Evolutionary conservation across 2,329 filamentous ascomycete species (phyloP).

Genomic region (Exophiala spinifera): DNA sequence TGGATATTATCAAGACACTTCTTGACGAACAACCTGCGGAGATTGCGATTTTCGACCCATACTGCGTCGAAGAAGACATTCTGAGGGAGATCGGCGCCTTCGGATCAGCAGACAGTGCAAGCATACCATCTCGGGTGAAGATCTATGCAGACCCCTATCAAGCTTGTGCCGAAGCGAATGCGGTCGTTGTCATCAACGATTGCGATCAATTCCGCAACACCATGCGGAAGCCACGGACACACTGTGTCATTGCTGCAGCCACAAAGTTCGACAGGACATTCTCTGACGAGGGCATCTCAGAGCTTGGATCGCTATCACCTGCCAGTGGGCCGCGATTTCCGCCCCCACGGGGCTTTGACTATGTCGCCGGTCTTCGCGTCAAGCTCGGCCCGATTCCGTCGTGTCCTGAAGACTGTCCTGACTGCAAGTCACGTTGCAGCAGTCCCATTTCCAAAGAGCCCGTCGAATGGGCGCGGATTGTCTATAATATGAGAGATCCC

Average conservation of each 20-base stretch:
- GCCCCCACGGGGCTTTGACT: slow-evolving; percentile 3
- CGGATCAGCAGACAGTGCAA: slow-evolving; percentile 26
- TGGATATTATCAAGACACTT: slow-evolving; percentile 65
- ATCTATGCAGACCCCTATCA: slow-evolving; percentile 44
- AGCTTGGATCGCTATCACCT: background rate
- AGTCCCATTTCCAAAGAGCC: slow-evolving; percentile 28
- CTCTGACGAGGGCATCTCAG: background rate
- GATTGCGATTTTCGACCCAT: slow-evolving; percentile 67
- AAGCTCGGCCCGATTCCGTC: slow-evolving; percentile 2
- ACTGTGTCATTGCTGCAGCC: background rate
- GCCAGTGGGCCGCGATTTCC: background rate
- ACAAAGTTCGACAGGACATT: background rate
- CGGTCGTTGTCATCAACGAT: slow-evolving; percentile 52
- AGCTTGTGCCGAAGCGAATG: slow-evolving; percentile 46
- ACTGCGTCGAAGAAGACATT: slow-evolving; percentile 41
- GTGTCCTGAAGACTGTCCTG: slow-evolving; percentile 23
- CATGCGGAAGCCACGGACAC: background rate
- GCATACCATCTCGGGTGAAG: slow-evolving; percentile 32
- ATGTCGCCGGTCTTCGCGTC: slow-evolving; percentile 8
- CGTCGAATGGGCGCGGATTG: slow-evolving; percentile 48
- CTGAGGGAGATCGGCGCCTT: slow-evolving; percentile 37
- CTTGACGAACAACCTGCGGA: slow-evolving; percentile 62
- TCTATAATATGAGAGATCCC: slow-evolving; percentile 45
- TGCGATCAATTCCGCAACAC: slow-evolving; percentile 51
- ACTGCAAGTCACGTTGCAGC: slow-evolving; percentile 25